Evolutionary conservation across 2,329 filamentous ascomycete genomes (phyloP), one percentile per base, ranked within the genome.

Genomic region (Purpureocillium lavendulum): DNA sequence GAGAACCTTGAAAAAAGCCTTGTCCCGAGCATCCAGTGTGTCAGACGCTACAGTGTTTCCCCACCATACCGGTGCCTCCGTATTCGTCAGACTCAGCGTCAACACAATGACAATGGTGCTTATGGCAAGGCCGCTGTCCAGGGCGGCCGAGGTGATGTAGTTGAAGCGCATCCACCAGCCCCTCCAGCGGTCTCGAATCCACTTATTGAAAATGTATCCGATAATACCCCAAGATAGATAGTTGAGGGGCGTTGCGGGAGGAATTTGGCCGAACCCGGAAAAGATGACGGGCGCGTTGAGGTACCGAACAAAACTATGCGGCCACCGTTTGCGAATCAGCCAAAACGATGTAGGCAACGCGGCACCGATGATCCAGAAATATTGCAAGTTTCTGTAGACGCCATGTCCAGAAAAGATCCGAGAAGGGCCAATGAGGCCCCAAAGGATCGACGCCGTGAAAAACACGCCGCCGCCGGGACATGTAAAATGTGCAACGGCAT

Each of bases 181-280:
- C 15, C 62, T 61, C 52, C 62, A 75, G 33, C 64, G 62, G 47
- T 67, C 66, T 17, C 68, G 66, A 43, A 81, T 73, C 39, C 58
- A 64, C 47, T 73, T 70, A 49, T 81, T 77, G 58, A 80, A 80
- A 26, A 78, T 44, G 33, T 70, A 62, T 0, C 77, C 76, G 11
- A 75, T 64, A 13, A 77, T 59, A 4, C 68, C 73, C 77, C 77
- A 81, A 7, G 66, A 59, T 13, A 72, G 68, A 49, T 79, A 81
- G 45, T 67, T 78, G 29, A 80, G 58, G 0, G 73, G 70, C 0
- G 77, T 80, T 0, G 77, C 77, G 0, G 77, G 77, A 2, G 77
- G 77, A 11, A 80, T 66, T 40, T 69, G 59, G 10, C 61, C 61
- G 29, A 69, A 65, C 11, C 71, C 73, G 12, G 72, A 73, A 40